These are phyloP conservation scores for Mycena belliarum DNA, from an alignment of 768 basidiomycete species.

Conservation along the genomic window DNA sequence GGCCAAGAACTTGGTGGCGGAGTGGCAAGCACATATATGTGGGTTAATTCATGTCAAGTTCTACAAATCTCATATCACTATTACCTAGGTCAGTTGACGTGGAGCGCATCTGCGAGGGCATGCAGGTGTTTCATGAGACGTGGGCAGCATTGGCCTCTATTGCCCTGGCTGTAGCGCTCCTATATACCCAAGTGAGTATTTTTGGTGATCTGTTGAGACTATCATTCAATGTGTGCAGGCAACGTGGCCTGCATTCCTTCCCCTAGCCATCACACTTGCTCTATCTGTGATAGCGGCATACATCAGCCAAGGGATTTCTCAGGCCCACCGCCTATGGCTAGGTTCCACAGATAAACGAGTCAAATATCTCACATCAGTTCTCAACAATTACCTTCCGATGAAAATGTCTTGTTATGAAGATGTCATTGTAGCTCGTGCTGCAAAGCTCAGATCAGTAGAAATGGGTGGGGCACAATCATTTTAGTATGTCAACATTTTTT, in stretches of 20 bases:
- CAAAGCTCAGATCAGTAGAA: not conserved
- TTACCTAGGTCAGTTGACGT: conserved; percentile 14
- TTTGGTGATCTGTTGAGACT: not conserved
- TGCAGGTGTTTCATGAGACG: conserved; percentile 7
- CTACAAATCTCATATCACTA: not conserved
- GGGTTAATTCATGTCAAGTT: no score
- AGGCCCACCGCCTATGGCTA: conserved; percentile 3
- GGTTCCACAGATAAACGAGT: conserved; percentile 16
- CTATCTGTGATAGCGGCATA: not conserved
- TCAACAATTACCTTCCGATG: conserved; percentile 15
- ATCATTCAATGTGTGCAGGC: not conserved
- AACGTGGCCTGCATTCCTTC: conserved; percentile 14
- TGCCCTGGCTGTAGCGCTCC: not conserved
- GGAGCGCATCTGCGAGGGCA: conserved; percentile 6
- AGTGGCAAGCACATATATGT: conserved; percentile 19
- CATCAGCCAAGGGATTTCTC: conserved; percentile 5
- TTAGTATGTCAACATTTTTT: conserved; percentile 3
- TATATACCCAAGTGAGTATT: conserved; percentile 1
- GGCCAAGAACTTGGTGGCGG: conserved; percentile 7
- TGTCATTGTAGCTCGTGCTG: not conserved
- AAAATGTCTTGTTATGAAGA: conserved; percentile 9
- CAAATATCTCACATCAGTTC: conserved; percentile 8
- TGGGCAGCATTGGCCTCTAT: conserved; percentile 7
- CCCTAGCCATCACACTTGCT: conserved; percentile 1
- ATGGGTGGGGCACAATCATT: conserved; percentile 13